Evolutionary conservation across 805 yeast species (phyloP), one percentile per base, ranked within the genome.

Genomic region (Candida chilensis): DNA sequence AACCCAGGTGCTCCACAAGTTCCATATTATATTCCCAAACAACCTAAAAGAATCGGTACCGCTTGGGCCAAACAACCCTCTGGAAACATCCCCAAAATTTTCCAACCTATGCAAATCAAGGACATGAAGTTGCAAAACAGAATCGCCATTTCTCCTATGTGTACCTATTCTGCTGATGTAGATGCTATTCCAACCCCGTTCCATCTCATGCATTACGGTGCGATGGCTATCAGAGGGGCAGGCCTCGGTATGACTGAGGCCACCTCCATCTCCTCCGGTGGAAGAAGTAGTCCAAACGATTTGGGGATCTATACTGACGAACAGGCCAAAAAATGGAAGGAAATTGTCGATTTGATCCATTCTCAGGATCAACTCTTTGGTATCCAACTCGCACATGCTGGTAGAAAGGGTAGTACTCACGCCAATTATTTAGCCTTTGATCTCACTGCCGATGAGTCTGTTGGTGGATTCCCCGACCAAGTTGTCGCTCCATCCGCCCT

Each of bases 81-180:
- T 32, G 31, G 40, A 34, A 11, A 36, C 11, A 36, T 42, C 14
- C 74, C 76, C 3, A 41, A 35, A 27, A 40, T 64, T 8, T 71
- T 71, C 44, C 44, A 50, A 22, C 74, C 75, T 1, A 39, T 71
- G 28, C 53, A 47, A n/a, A 54, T 71, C 32, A 52, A 60, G 16
- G 50, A 47, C 12, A 27, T 63, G 30, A 45, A 50, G 2, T 45
- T 74, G 14, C 61, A 57, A 10, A 75, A 75, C 45, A 53, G 81
- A 36, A 44, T 72, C 17, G 74, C 74, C 29, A 71, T 73, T 15
- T 60, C 78, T 1, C 77, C 77, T 27, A 68, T 71, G 75, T 67
- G 76, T 42, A 64, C 56, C 28, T 71, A 71, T 44, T 61, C 75
- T 5, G 60, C 68, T 3, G 38, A 45, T 3, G n/a, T n/a, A 13